Base-by-base conservation (phyloP, 495 filamentous ascomycete species). In the Xylaria sp. region DNA sequence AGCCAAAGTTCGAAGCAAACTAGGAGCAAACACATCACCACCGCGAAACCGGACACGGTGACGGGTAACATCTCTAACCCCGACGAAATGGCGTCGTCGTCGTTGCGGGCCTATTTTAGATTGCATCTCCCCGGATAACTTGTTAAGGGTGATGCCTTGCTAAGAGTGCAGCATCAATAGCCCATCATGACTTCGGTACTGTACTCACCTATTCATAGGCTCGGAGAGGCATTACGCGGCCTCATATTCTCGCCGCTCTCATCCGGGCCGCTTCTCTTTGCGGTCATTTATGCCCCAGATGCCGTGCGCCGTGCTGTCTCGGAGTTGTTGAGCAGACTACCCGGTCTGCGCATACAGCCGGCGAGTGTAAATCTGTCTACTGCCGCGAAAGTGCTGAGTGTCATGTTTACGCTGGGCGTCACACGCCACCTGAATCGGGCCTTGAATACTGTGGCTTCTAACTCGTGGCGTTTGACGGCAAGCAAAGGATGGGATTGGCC, bases 351-450 rank as follows among this genome's bases (percentile, higher is more conserved):
- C 14, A 2, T 33, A 15, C 21, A 5, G 6, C 9, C 41, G 24
- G 5, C 48, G 14, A 71, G 57, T 59, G 11, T 59, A 21, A 21
- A 66, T 26, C 37, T 59, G 0, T 29, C 29, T n/a, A 55, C 63
- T 0, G 41, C 50, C 11, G 65, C 46, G 12, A 76, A 72, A 19
- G 64, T 82, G 11, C 80, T 80, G 0, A 69, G 87, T 5, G 79
- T 80, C 5, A 29, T 87, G 5, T 48, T 86, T 29, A 79, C 77
- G 53, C 75, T 82, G 29, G 75, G 80, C 63, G 86, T 88, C 75
- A 69, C 77, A 55, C 72, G 74, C 40, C 75, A 86, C 15, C 81
- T 77, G 31, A 79, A 81, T 67, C 78, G 81, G 77, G 77, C 82
- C 0, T 72, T 86, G 40, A 89, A 88, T 76, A 84, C 85, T 8